Percentiles rank a stretch among this genome's conserved stretches.
phyloP scores from a whole-genome alignment of 805 yeast genomes.

The Starmera dryadoides region DNA sequence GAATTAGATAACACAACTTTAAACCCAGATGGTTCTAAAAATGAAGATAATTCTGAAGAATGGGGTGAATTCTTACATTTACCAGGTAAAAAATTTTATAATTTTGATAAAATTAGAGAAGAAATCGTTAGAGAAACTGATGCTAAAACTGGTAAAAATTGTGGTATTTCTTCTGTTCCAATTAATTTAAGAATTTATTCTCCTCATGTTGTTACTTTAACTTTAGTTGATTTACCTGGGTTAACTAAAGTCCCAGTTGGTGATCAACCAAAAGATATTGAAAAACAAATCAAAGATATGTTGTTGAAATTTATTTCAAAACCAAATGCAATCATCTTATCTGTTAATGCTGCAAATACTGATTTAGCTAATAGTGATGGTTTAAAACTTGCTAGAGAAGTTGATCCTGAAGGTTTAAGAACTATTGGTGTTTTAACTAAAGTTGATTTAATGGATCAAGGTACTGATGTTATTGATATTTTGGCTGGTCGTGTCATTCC shows the following conservation, averaged over 20 bases:
- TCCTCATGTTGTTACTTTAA: conserved; percentile 88
- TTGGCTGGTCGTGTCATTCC: conserved; percentile 95
- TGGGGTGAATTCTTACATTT: conserved; percentile 98
- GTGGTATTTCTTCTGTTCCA: conserved; percentile 89
- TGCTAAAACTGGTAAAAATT: conserved; percentile 69
- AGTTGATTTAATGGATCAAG: conserved; percentile 95
- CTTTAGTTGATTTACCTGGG: conserved; percentile 95
- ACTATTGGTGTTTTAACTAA: conserved; percentile 96
- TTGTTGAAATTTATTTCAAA: conserved; percentile 87
- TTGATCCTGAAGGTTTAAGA: conserved; percentile 93
- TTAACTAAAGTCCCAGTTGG: conserved; percentile 98
- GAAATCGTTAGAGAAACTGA: conserved; percentile 93
- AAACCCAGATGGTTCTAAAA: conserved; percentile 27
- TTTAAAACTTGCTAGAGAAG: conserved; percentile 91
- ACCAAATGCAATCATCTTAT: conserved; percentile 90
- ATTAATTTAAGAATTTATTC: conserved; percentile 89
- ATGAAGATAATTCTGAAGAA: conserved; percentile 72
- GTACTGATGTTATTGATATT: conserved; percentile 94
- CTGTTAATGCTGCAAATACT: conserved; percentile 94
- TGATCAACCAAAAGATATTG: conserved; percentile 97
- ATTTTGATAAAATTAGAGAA: conserved; percentile 80
- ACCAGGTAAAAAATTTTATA: conserved; percentile 81
- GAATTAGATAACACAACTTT: conserved; percentile 35
- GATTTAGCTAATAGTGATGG: conserved; percentile 98
- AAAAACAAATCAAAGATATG: conserved; percentile 89